Evolutionary conservation across 2,329 filamentous ascomycete genomes (phyloP).

Genomic region (Fusarium chaquense): DNA sequence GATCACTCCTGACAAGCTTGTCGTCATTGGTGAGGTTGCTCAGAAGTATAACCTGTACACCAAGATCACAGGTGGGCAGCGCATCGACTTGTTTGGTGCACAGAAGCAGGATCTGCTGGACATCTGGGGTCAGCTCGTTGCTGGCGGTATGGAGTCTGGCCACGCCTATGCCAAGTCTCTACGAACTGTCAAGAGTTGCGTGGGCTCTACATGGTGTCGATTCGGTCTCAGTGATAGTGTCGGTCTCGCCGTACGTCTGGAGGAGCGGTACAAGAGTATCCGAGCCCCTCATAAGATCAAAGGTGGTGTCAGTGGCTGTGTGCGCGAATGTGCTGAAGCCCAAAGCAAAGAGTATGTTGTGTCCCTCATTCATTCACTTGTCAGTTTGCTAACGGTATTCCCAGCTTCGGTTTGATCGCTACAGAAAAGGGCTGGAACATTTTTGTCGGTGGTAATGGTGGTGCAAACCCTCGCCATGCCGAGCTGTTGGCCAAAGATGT

Average conservation of each 20-base stretch:
- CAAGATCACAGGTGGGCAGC: constrained; percentile 92
- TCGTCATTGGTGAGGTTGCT: constrained; percentile 85
- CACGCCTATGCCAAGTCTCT: constrained; percentile 93
- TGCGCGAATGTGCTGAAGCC: constrained; percentile 92
- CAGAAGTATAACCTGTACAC: constrained; percentile 87
- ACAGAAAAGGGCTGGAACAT: constrained; percentile 95
- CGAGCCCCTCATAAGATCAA: constrained; percentile 93
- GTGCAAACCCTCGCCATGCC: constrained; percentile 84
- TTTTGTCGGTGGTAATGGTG: constrained; percentile 90
- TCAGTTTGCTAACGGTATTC: constrained; percentile 20
- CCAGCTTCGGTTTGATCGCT: constrained; percentile 86
- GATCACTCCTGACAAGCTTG: constrained; percentile 87
- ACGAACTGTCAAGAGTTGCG: constrained; percentile 90
- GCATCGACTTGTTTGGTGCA: constrained; percentile 93
- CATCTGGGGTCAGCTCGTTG: constrained; percentile 85
- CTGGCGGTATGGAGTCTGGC: constrained; percentile 89
- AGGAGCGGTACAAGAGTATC: constrained; percentile 93
- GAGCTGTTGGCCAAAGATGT: constrained; percentile 90
- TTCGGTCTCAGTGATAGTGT: constrained; percentile 92
- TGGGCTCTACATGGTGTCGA: constrained; percentile 91
- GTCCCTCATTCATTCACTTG: not conserved
- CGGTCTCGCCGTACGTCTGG: constrained; percentile 87
- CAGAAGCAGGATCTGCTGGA: constrained; percentile 85
- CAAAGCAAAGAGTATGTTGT: constrained; percentile 86
- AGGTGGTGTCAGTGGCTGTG: constrained; percentile 88